These are phyloP conservation scores for Pyricularia sp. DNA, from an alignment of 2,329 filamentous ascomycete species.

Conservation along the genomic window DNA sequence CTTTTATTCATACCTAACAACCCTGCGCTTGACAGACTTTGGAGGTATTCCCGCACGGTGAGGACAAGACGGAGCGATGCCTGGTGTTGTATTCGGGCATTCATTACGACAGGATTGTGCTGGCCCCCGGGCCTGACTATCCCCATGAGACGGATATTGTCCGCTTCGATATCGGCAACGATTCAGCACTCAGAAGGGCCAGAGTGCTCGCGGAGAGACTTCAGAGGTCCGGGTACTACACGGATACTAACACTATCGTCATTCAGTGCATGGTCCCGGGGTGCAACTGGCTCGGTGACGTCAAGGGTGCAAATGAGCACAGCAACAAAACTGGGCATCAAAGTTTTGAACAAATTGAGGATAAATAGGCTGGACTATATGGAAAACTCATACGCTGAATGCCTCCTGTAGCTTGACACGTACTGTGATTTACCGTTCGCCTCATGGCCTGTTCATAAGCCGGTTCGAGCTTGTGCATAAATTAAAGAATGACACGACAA, in stretches of 20 bases:
- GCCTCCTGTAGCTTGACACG: neutral
- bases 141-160: conserved; percentile 60
- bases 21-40: neutral
- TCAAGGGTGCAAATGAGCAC: conserved; percentile 34
- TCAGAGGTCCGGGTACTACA: conserved; percentile 69
- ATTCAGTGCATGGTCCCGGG: conserved; percentile 61
- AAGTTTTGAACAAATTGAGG: conserved; percentile 21
- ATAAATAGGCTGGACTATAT: neutral
- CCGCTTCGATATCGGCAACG: conserved; percentile 42
- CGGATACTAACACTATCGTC: conserved; percentile 72
- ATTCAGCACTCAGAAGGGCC: conserved; percentile 64
- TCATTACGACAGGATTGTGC: conserved; percentile 81
- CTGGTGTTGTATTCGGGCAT: conserved; percentile 87
- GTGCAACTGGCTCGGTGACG: conserved; percentile 56
- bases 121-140: neutral
- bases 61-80: conserved; percentile 58
- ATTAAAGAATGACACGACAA: neutral
- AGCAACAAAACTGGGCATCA: conserved; percentile 53
- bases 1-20: conserved; percentile 14
- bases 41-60: conserved; percentile 45
- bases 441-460: neutral
- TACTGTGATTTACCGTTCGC: neutral
- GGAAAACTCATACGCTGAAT: neutral
- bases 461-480: neutral
- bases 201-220: conserved; percentile 56